Evolutionary conservation across 176 grass and related monocot genomes (phyloP).

Genomic region (Avena insularis): DNA sequence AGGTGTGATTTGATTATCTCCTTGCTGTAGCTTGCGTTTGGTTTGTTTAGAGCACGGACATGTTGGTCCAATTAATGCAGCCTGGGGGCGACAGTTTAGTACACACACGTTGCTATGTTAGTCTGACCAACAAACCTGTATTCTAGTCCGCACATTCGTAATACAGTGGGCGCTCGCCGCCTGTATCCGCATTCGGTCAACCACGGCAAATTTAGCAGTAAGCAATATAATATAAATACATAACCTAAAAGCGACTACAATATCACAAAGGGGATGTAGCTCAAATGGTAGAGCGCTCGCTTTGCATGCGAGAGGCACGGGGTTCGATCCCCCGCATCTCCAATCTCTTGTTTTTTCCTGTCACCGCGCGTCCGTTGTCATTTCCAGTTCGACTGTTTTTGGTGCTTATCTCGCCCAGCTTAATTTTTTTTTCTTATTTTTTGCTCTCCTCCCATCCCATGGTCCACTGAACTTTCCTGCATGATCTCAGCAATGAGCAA

Average conservation of each 20-base stretch:
- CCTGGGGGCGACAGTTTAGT: background rate
- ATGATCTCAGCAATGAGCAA: background rate
- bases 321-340: constrained; percentile 98
- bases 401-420: background rate
- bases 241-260: too few species aligned
- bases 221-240: fast-evolving
- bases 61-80: background rate
- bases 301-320: constrained; percentile 99
- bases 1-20: background rate
- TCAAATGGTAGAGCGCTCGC: constrained; percentile 99
- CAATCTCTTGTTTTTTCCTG: background rate
- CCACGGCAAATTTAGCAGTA: background rate
- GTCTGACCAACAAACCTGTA: background rate
- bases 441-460: background rate
- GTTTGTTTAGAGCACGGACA: background rate
- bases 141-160: background rate
- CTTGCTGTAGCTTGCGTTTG: background rate
- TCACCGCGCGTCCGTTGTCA: background rate
- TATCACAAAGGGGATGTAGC: constrained; percentile 51
- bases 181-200: background rate
- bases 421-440: background rate
- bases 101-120: background rate
- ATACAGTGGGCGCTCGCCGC: background rate
- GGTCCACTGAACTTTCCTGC: background rate
- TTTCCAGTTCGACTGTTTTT: background rate